Evolutionary conservation across 768 basidiomycete genomes (phyloP).

Genomic region (Xanthoconium stramineum): DNA sequence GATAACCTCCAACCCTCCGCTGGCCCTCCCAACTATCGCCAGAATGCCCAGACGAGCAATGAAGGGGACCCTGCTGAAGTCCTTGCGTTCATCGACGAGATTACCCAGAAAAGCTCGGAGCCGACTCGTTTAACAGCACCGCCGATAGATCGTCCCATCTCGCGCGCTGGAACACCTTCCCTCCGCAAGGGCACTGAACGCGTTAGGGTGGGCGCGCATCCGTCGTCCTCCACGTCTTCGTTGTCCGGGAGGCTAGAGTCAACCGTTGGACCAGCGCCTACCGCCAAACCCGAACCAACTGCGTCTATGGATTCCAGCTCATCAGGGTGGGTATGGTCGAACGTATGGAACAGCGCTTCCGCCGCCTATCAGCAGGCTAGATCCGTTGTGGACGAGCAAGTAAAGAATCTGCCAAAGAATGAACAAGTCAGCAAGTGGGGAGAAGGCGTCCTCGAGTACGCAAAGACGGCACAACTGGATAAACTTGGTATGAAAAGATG

Average conservation of each 20-base stretch:
- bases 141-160: slow-evolving; percentile 54
- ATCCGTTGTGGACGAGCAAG: slow-evolving; percentile 88
- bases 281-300: slow-evolving; percentile 19
- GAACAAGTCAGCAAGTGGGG: slow-evolving; percentile 89
- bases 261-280: slow-evolving; percentile 25
- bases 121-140: slow-evolving; percentile 58
- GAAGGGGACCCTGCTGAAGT: slow-evolving; percentile 78
- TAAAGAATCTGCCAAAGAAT: slow-evolving; percentile 81
- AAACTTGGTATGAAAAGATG: slow-evolving; percentile 67
- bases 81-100: slow-evolving; percentile 91
- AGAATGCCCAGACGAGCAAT: slow-evolving; percentile 29
- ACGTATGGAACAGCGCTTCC: slow-evolving; percentile 85
- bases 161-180: slow-evolving; percentile 67
- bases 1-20: slow-evolving; percentile 66
- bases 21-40: slow-evolving; percentile 24
- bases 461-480: slow-evolving; percentile 86
- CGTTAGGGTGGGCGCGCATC: slow-evolving; percentile 57
- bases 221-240: slow-evolving; percentile 41
- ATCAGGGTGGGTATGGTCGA: slow-evolving; percentile 75
- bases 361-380: slow-evolving; percentile 85
- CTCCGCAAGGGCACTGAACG: slow-evolving; percentile 75
- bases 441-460: slow-evolving; percentile 81
- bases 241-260: slow-evolving; percentile 33
- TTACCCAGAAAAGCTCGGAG: slow-evolving; percentile 86
- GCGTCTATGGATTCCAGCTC: slow-evolving; percentile 11